Evolutionary conservation across 805 yeast genomes (phyloP), one percentile per base, ranked within the genome.

Genomic region (Debaryomyces castellii): DNA sequence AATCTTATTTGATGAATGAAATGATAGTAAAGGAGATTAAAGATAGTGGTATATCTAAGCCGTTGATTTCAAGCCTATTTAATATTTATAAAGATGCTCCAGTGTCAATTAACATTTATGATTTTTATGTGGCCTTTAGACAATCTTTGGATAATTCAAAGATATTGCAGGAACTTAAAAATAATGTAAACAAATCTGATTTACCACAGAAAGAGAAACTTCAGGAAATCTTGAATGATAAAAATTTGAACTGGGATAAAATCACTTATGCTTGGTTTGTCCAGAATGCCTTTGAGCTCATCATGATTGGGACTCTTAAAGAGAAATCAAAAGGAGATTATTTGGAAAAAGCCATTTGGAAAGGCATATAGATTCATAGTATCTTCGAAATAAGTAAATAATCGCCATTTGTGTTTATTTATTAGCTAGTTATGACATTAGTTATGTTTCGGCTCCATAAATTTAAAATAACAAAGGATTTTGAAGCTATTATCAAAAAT

Each of bases 1-100:
- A 58, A 17, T 45, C 46, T 32, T 64, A 57, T 38, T 46, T 58
- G 18, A 42, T 47, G 7, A 56, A 56, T 47, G 51, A 47, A n/a
- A 41, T 58, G 20, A 41, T 56, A n/a, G 23, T 17, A 4, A 35
- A 44, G 7, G 46, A 43, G 6, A 32, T 35, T 9, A 27, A 18
- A 12, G 22, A 4, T 34, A 22, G 11, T 45, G 43, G 11, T n/a
- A 43, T 38, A 23, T 43, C 39, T 21, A 44, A n/a, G 43, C 90
- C 90, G 1, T 66, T 80, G 3, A 56, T 82, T 5, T 68, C 79
- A 24, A 79, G 77, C 40, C 60, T 90, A 44, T 90, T 80, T 64
- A 77, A 80, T 40, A 71, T 88, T 12, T 85, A 84, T 60, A 78
- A 94, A 48, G 97, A 90, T 54, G 91, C 96, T 0, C 86, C 87